phyloP scores from a whole-genome alignment of 2,329 filamentous ascomycete species.

The Nigrospora oryzae region DNA sequence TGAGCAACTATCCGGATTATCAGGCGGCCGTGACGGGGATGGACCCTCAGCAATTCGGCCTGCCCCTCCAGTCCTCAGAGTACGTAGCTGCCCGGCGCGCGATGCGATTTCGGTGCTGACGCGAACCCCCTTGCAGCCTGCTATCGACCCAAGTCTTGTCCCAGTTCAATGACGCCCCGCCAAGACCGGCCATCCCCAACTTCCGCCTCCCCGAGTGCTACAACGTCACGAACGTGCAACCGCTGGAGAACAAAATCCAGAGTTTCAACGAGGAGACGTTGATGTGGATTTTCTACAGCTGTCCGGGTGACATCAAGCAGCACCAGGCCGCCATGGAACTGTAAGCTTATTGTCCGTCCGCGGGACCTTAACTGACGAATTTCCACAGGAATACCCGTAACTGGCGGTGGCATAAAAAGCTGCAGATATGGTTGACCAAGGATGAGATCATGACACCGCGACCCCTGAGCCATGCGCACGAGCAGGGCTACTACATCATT shows the following conservation, averaged over 20 bases:
- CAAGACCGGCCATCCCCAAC: constrained; percentile 47
- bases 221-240: constrained; percentile 56
- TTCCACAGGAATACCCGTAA: constrained; percentile 47
- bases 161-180: constrained; percentile 50
- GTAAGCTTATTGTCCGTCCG: constrained; percentile 25
- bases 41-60: constrained; percentile 46
- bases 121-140: constrained; percentile 25
- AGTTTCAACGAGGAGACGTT: constrained; percentile 63
- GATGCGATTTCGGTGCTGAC: background rate
- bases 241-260: constrained; percentile 55
- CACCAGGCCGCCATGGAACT: constrained; percentile 55
- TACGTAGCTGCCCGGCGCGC: constrained; percentile 27
- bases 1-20: constrained; percentile 57
- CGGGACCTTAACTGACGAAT: constrained; percentile 7
- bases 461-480: constrained; percentile 46
- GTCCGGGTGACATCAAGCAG: constrained; percentile 53
- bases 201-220: constrained; percentile 58
- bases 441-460: constrained; percentile 58
- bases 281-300: constrained; percentile 64
- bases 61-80: constrained; percentile 51
- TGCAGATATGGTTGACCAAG: constrained; percentile 59
- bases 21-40: constrained; percentile 52
- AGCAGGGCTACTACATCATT: constrained; percentile 59
- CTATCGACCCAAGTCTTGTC: constrained; percentile 55
- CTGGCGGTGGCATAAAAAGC: constrained; percentile 62